Conservation (phyloP, 768 basidiomycete genomes). For the Phylloporus rhodoxanthus region DNA sequence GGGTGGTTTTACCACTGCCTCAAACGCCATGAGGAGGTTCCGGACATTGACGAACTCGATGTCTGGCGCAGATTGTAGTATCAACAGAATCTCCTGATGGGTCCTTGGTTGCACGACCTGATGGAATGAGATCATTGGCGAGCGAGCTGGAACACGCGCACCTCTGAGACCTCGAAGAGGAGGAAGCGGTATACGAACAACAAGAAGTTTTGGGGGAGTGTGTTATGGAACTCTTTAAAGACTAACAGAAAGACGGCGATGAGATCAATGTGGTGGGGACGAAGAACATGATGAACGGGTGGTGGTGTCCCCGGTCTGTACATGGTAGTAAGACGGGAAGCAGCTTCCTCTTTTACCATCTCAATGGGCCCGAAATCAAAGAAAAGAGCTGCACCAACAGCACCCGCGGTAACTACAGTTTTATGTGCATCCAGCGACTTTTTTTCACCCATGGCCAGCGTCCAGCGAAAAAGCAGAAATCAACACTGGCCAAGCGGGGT, state of each 20-base stretch:
- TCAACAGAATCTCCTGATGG: conserved; percentile 43
- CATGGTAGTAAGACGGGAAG: conserved; percentile 20
- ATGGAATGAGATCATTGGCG: conserved; percentile 3
- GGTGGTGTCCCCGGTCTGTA: conserved; percentile 43
- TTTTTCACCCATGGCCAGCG: conserved; percentile 23
- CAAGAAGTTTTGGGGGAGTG: conserved; percentile 51
- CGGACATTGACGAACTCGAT: conserved; percentile 38
- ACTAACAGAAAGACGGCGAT: conserved; percentile 56
- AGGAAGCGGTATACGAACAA: conserved; percentile 63
- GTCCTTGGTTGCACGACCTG: conserved; percentile 64
- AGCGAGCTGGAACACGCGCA: conserved; percentile 11
- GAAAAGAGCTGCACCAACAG: conserved; percentile 32
- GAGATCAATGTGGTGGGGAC: conserved; percentile 72
- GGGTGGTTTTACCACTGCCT: conserved; percentile 31
- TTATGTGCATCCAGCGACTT: not conserved
- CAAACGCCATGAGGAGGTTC: conserved; percentile 43
- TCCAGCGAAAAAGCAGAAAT: conserved; percentile 59
- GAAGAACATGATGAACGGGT: conserved; percentile 59
- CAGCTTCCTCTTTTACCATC: conserved; percentile 17
- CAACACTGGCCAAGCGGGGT: conserved; percentile 30
- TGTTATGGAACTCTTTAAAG: conserved; percentile 54
- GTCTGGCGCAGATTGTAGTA: conserved; percentile 42
- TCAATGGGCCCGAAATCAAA: conserved; percentile 27
- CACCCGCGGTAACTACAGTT: conserved; percentile 22
- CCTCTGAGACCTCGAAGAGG: conserved; percentile 69